phyloP scores from a whole-genome alignment of 495 filamentous ascomycete genomes.

The Massariosphaeria phaeospora region DNA sequence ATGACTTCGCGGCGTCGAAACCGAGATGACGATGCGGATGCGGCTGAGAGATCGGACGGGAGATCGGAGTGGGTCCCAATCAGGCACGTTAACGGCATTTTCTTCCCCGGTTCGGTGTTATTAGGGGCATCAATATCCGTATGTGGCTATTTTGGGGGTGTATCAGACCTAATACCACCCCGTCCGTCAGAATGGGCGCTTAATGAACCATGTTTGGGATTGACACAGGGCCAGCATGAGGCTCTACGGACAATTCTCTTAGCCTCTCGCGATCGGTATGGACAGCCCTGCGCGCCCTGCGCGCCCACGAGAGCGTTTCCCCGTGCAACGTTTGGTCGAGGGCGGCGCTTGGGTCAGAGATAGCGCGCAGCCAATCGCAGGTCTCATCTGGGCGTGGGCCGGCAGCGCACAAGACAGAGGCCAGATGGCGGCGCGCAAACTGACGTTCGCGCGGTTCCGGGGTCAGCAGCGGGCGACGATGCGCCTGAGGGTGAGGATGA shows the following conservation, averaged over 20 bases:
- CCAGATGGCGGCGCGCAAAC: slow-evolving; percentile 7
- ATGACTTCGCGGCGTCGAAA: slow-evolving; percentile 6
- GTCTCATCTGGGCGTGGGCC: background rate
- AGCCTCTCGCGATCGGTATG: background rate
- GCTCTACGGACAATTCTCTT: slow-evolving; percentile 18
- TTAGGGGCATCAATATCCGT: too few relatives aligned
- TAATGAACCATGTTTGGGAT: slow-evolving; percentile 21
- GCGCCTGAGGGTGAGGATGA: background rate
- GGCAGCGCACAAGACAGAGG: background rate
- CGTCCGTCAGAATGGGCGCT: slow-evolving; percentile 13
- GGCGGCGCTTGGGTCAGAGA: slow-evolving; percentile 22
- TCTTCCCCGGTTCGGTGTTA: too few relatives aligned
- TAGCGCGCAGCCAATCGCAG: slow-evolving; percentile 13
- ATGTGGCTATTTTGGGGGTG: slow-evolving; percentile 10
- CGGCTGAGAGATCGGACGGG: background rate
- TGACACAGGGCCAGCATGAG: slow-evolving; percentile 28
- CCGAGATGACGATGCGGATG: background rate
- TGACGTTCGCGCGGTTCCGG: slow-evolving; percentile 21
- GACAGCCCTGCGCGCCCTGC: slow-evolving; percentile 5
- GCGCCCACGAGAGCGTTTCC: slow-evolving; percentile 12
- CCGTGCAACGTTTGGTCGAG: slow-evolving; percentile 17
- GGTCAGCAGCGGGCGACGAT: background rate
- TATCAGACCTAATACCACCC: slow-evolving; percentile 20
- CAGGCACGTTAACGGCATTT: slow-evolving; percentile 17
- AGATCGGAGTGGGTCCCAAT: slow-evolving; percentile 2